Conservation (phyloP, 2,329 filamentous ascomycete species). For the Periconia sp. region DNA sequence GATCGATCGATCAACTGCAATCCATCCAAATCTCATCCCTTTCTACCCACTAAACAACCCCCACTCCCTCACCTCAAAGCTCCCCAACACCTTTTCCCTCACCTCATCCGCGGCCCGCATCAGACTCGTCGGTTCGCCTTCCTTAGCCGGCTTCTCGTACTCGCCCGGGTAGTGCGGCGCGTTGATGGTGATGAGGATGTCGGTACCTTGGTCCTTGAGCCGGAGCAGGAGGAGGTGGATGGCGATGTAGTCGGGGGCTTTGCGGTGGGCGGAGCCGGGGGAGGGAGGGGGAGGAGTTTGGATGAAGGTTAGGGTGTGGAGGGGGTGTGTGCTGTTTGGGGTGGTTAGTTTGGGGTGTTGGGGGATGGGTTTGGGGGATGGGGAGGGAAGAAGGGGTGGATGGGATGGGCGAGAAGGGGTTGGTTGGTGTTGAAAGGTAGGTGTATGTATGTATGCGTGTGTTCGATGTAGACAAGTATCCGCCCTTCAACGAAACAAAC, state of each 20-base stretch:
- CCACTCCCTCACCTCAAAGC: constrained; percentile 80
- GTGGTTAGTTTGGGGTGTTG: constrained; percentile 7
- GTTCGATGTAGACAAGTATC: too few relatives aligned
- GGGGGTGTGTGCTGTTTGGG: constrained; percentile 51
- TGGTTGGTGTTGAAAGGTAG: neutral
- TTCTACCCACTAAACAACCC: constrained; percentile 59
- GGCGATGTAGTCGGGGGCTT: constrained; percentile 62
- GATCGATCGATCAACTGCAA: too few relatives aligned
- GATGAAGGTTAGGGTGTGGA: constrained; percentile 69
- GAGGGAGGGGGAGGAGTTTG: constrained; percentile 44
- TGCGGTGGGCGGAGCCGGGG: constrained; percentile 29
- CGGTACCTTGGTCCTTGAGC: constrained; percentile 72
- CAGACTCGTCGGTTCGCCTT: constrained; percentile 58
- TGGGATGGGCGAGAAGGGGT: neutral
- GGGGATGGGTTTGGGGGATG: constrained; percentile 6
- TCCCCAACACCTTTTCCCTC: constrained; percentile 71
- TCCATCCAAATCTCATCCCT: neutral
- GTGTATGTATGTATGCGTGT: neutral
- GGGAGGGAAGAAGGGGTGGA: neutral
- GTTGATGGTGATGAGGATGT: constrained; percentile 84
- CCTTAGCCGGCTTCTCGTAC: constrained; percentile 72
- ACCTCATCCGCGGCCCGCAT: constrained; percentile 64
- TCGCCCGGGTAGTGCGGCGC: constrained; percentile 79
- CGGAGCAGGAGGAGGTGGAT: constrained; percentile 78
- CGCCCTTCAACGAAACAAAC: too few relatives aligned